These are phyloP conservation scores for Daldinia bambusicola DNA, from an alignment of 495 filamentous ascomycete species.

Conservation along the genomic window DNA sequence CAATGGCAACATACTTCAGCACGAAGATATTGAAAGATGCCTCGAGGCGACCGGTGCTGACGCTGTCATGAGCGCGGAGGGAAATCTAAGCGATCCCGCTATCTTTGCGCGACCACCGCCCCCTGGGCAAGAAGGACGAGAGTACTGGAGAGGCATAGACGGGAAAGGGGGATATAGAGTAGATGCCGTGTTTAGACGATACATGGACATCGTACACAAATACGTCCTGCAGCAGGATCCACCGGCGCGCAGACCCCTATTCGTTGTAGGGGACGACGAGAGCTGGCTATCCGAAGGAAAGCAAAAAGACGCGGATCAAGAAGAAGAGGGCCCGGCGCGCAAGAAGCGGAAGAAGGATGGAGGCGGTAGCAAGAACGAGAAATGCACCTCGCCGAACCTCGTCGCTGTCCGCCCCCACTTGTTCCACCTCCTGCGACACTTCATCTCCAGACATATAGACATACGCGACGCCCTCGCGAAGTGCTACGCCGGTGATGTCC, in stretches of 20 bases:
- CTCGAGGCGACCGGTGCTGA: slow-evolving; percentile 88
- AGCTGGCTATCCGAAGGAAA: slow-evolving; percentile 48
- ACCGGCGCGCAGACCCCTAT: slow-evolving; percentile 75
- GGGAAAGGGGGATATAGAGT: slow-evolving; percentile 89
- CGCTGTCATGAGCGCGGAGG: slow-evolving; percentile 95
- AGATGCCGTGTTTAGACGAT: slow-evolving; percentile 86
- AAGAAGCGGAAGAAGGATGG: slow-evolving; percentile 72
- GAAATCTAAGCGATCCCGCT: slow-evolving; percentile 88
- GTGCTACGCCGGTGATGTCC: slow-evolving; percentile 70
- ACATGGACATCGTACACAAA: slow-evolving; percentile 87
- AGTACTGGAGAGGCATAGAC: slow-evolving; percentile 86
- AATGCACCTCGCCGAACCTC: slow-evolving; percentile 72
- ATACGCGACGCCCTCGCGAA: slow-evolving; percentile 83
- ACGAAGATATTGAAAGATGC: slow-evolving; percentile 82
- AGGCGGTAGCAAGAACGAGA: slow-evolving; percentile 57
- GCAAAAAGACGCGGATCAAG: slow-evolving; percentile 47
- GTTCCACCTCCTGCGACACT: slow-evolving; percentile 87
- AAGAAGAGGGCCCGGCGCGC: slow-evolving; percentile 52
- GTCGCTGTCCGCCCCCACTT: slow-evolving; percentile 89
- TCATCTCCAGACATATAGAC: slow-evolving; percentile 78
- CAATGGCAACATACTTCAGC: slow-evolving; percentile 91
- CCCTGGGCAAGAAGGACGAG: slow-evolving; percentile 69
- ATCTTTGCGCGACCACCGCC: slow-evolving; percentile 79
- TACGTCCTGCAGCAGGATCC: slow-evolving; percentile 71
- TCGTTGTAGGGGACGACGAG: slow-evolving; percentile 71